Evolutionary conservation across 495 filamentous ascomycete species (phyloP).

Genomic region (Achaetomiella virescens): DNA sequence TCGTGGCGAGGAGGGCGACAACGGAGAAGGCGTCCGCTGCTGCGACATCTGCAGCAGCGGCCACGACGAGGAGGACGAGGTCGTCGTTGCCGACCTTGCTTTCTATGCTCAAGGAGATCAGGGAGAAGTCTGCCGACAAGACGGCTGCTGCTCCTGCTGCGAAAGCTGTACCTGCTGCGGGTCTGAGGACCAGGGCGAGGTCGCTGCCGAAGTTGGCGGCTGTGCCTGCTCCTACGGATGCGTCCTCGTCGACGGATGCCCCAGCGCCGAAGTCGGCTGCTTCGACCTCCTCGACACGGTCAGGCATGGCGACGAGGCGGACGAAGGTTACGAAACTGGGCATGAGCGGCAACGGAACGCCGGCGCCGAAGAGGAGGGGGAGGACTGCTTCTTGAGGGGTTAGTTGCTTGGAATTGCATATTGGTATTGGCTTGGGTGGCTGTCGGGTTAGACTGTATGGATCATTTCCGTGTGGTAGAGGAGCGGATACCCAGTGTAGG

Average conservation of each 20-base stretch:
- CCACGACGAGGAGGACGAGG: constrained; percentile 14
- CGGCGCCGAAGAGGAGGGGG: constrained; percentile 29
- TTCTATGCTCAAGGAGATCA: constrained; percentile 18
- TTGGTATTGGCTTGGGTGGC: not conserved
- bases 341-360: constrained; percentile 33
- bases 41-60: not conserved
- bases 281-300: not conserved
- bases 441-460: not conserved
- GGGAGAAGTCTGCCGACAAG: not conserved
- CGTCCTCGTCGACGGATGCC: not conserved
- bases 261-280: constrained; percentile 1
- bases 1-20: not conserved
- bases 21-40: not conserved
- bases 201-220: not conserved
- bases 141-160: constrained; percentile 5
- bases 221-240: constrained; percentile 1
- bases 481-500: constrained; percentile 1
- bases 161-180: not conserved
- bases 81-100: constrained; percentile 15
- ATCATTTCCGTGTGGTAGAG: not conserved
- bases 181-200: not conserved
- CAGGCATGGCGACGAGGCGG: constrained; percentile 22
- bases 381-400: constrained; percentile 3
- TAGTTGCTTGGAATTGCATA: not conserved
- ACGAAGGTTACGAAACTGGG: constrained; percentile 25